Conservation (phyloP, 2,329 filamentous ascomycete species). For the Rutstroemia sp. region DNA sequence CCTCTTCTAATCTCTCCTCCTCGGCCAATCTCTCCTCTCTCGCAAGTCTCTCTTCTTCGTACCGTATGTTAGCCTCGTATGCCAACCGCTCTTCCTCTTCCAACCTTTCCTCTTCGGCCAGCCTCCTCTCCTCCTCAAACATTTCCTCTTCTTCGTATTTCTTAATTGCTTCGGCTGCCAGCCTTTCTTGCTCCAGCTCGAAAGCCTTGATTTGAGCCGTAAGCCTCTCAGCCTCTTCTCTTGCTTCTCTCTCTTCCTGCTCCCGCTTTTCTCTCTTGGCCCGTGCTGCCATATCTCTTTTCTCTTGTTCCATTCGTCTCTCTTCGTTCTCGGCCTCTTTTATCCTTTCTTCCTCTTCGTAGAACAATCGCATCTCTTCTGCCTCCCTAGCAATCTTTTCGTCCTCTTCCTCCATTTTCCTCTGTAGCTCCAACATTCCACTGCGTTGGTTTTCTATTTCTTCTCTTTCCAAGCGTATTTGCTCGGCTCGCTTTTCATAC, state of each 20-base stretch:
- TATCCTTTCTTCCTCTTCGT: slow-evolving; percentile 6
- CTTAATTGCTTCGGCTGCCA: slow-evolving; percentile 8
- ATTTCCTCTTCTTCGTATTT: slow-evolving; percentile 6
- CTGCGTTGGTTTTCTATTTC: slow-evolving; percentile 15
- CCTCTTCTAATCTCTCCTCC: not conserved
- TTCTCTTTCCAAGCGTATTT: slow-evolving; percentile 12
- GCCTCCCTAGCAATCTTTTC: slow-evolving; percentile 12
- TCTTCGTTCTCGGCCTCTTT: slow-evolving; percentile 5
- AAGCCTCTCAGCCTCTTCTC: slow-evolving; percentile 10
- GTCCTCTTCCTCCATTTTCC: slow-evolving; percentile 12
- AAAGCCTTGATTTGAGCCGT: slow-evolving; percentile 10
- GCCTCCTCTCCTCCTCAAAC: not conserved
- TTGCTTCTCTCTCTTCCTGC: slow-evolving; percentile 6
- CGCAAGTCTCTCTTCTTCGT: slow-evolving; percentile 3
- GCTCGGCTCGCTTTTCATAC: slow-evolving; percentile 11
- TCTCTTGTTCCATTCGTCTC: slow-evolving; percentile 1
- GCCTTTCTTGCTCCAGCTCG: slow-evolving; percentile 6
- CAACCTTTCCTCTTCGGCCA: not conserved
- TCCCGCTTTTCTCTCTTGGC: slow-evolving; percentile 4
- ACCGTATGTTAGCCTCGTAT: not conserved
- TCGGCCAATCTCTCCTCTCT: not conserved
- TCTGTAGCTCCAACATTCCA: slow-evolving; percentile 11
- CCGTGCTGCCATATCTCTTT: slow-evolving; percentile 1
- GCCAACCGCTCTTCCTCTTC: slow-evolving; percentile 1
- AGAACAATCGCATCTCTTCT: slow-evolving; percentile 13